Evolutionary conservation across 768 basidiomycete genomes (phyloP).

Genomic region (Phaffia australis): DNA sequence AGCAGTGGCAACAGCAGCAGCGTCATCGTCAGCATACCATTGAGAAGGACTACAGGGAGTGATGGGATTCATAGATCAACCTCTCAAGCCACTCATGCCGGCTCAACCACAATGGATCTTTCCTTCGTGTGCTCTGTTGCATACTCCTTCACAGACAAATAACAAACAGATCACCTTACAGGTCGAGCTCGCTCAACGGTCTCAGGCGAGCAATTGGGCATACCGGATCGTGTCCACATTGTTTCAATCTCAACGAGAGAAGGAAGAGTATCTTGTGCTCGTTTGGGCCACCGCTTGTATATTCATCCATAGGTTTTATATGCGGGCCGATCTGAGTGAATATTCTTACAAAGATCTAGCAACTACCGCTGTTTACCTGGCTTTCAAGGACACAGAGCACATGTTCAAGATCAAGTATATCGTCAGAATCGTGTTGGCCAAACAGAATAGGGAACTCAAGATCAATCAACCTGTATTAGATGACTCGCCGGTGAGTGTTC

Average conservation of each 20-base stretch:
- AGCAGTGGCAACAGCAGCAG: no score
- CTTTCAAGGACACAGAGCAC: constrained; percentile 8
- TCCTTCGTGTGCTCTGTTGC: not conserved
- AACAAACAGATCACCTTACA: not conserved
- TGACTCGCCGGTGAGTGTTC: not conserved
- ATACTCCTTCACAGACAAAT: constrained; percentile 2
- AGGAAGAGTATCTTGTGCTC: not conserved
- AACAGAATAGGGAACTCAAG: not conserved
- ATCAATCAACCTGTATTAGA: not conserved
- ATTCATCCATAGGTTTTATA: constrained; percentile 17
- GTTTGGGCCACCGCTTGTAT: constrained; percentile 1
- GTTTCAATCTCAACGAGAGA: not conserved
- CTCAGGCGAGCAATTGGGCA: no score
- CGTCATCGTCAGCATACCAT: no score
- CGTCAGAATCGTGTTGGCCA: not conserved
- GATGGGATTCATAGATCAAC: no score
- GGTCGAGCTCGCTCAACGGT: not conserved
- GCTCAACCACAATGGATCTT: constrained; percentile 16
- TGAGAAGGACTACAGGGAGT: no score
- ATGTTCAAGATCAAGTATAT: not conserved
- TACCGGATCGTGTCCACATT: no score
- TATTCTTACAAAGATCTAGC: constrained; percentile 8
- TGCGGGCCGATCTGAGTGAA: constrained; percentile 2
- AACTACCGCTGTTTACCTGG: constrained; percentile 3
- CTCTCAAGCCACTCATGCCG: not conserved